Conservation (phyloP, 2,329 filamentous ascomycete genomes). For the Penicillium verrucosum region DNA sequence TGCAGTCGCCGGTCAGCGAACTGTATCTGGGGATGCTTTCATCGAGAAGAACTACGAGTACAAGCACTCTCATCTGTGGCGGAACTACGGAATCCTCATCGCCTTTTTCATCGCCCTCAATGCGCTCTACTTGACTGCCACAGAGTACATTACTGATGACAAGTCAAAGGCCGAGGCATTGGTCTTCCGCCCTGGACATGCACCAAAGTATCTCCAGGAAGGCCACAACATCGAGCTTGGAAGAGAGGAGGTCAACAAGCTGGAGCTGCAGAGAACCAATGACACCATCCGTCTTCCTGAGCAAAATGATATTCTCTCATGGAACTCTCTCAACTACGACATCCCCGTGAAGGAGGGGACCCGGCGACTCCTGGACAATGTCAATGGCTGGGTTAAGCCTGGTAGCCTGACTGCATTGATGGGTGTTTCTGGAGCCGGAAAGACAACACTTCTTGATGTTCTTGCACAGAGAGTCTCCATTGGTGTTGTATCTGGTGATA, state of each 20-base stretch:
- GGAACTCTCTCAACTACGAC: constrained; percentile 64
- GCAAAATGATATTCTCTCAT: constrained; percentile 22
- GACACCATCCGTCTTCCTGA: constrained; percentile 15
- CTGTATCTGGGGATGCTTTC: constrained; percentile 60
- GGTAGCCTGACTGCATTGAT: constrained; percentile 55
- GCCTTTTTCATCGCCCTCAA: constrained; percentile 61
- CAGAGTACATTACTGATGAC: constrained; percentile 52
- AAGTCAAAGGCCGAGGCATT: constrained; percentile 72
- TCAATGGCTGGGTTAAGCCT: constrained; percentile 58
- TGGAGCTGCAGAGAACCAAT: constrained; percentile 13
- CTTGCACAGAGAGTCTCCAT: constrained; percentile 56
- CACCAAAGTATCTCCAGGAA: constrained; percentile 17
- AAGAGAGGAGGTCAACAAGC: background rate
- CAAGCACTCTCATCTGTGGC: constrained; percentile 58
- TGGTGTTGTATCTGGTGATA: constrained; percentile 62
- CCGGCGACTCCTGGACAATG: constrained; percentile 21
- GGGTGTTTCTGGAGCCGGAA: constrained; percentile 61
- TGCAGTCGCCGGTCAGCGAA: constrained; percentile 49
- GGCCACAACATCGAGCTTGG: constrained; percentile 8
- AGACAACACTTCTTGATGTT: constrained; percentile 58
- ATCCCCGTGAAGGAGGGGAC: constrained; percentile 53
- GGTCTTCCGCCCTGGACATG: constrained; percentile 62
- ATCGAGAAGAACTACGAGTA: constrained; percentile 56
- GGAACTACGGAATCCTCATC: constrained; percentile 65
- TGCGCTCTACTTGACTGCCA: constrained; percentile 51